Evolutionary conservation across 306 rosid genomes (phyloP).

Genomic region (Trifolium subterraneum): DNA sequence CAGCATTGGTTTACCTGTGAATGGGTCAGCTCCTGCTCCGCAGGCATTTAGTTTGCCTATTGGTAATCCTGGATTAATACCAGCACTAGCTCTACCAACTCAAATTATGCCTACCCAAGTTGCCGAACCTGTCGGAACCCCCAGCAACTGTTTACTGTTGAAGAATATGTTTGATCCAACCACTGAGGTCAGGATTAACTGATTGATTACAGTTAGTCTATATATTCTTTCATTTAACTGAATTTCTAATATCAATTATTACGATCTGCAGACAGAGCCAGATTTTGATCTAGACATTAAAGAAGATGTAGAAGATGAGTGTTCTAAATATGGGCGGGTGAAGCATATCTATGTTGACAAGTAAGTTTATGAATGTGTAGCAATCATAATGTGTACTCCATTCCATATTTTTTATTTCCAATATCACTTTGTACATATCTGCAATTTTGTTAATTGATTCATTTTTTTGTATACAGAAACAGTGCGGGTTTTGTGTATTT

Average conservation of each 20-base stretch:
- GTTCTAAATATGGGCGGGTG: slow-evolving; percentile 91
- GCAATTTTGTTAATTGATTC: slow-evolving; percentile 10
- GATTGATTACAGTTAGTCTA: slow-evolving; percentile 11
- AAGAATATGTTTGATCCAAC: slow-evolving; percentile 97
- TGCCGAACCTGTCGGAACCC: slow-evolving; percentile 77
- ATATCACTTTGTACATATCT: background rate
- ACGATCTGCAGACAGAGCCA: slow-evolving; percentile 71
- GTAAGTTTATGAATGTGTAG: slow-evolving; percentile 52
- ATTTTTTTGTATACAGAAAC: slow-evolving; percentile 56
- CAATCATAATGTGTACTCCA: background rate
- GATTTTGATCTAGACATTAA: slow-evolving; percentile 90
- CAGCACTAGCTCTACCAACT: slow-evolving; percentile 60
- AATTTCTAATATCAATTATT: slow-evolving; percentile 39
- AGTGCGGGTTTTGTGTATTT: slow-evolving; percentile 92
- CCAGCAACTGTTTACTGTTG: slow-evolving; percentile 85
- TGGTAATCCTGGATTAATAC: slow-evolving; percentile 66
- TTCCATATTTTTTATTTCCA: slow-evolving; percentile 11
- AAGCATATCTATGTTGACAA: slow-evolving; percentile 89
- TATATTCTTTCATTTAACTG: slow-evolving; percentile 15
- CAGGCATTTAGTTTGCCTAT: slow-evolving; percentile 63
- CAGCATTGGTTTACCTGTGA: slow-evolving; percentile 83
- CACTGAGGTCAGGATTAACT: slow-evolving; percentile 68
- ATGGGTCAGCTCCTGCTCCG: slow-evolving; percentile 71
- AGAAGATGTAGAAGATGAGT: slow-evolving; percentile 97
- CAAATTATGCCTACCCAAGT: slow-evolving; percentile 56